Evolutionary conservation across 257 asterid species (phyloP).

Genomic region (Mentha longifolia): DNA sequence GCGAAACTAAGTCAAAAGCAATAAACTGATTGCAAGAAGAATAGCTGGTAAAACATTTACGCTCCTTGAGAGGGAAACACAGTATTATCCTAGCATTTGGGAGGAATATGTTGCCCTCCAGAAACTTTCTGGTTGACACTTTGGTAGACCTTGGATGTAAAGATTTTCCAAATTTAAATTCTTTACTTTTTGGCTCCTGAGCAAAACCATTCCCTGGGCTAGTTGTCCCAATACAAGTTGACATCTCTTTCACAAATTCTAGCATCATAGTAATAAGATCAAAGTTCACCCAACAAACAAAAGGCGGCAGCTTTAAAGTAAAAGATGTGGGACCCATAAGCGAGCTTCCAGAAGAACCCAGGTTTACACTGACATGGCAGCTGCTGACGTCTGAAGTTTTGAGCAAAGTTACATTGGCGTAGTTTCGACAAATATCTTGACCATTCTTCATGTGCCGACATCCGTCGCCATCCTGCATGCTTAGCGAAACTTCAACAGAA

Average conservation of each 20-base stretch:
- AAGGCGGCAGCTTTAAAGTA: constrained; percentile 73
- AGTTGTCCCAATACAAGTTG: constrained; percentile 44
- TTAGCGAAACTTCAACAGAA: constrained; percentile 43
- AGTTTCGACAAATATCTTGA: constrained; percentile 41
- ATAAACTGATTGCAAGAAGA: constrained; percentile 70
- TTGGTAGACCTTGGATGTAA: constrained; percentile 40
- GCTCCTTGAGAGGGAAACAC: constrained; percentile 61
- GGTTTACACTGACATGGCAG: constrained; percentile 57
- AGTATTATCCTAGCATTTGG: constrained; percentile 79
- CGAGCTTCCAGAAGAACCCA: constrained; percentile 56
- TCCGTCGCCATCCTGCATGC: constrained; percentile 39
- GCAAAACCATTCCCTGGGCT: constrained; percentile 32
- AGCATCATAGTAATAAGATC: constrained; percentile 47
- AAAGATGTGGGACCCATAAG: constrained; percentile 62
- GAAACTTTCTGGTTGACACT: constrained; percentile 41
- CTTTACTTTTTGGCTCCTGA: constrained; percentile 35
- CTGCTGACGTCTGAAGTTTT: constrained; percentile 64
- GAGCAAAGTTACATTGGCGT: constrained; percentile 65
- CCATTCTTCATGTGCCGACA: constrained; percentile 48
- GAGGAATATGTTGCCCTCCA: constrained; percentile 64
- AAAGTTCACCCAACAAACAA: constrained; percentile 76
- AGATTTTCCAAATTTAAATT: constrained; percentile 35
- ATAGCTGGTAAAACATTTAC: constrained; percentile 49
- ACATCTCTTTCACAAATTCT: constrained; percentile 58
- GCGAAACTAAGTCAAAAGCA: constrained; percentile 67